Evolutionary conservation across 805 yeast genomes (phyloP).

Genomic region (Zygotorulaspora florentina): DNA sequence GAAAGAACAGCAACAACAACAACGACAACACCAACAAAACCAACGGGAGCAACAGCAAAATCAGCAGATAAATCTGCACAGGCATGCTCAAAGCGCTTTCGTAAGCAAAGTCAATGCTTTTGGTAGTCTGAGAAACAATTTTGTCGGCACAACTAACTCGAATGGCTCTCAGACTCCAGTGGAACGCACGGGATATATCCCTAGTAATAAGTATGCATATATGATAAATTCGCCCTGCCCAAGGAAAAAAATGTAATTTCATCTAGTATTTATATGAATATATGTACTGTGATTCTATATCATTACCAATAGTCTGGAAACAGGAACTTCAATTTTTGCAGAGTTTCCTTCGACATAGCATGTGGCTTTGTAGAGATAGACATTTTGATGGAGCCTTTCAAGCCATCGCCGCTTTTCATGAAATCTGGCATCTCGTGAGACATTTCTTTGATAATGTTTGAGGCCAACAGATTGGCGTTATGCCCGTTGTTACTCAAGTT

Average conservation of each 20-base stretch:
- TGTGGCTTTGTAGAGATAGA: constrained; percentile 73
- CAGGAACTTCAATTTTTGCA: constrained; percentile 76
- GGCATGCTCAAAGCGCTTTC: constrained; percentile 16
- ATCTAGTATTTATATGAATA: constrained; percentile 1
- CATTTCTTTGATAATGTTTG: constrained; percentile 59
- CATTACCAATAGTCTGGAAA: constrained; percentile 88
- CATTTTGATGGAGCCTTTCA: constrained; percentile 72
- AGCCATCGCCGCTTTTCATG: constrained; percentile 64
- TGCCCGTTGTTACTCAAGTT: constrained; percentile 81
- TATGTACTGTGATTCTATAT: neutral
- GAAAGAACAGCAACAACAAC: constrained; percentile 13
- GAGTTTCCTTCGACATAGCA: constrained; percentile 67
- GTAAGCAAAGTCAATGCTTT: constrained; percentile 28
- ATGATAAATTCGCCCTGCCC: constrained; percentile 35
- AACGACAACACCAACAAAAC: constrained; percentile 28
- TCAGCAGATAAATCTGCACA: constrained; percentile 8
- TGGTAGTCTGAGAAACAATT: constrained; percentile 14
- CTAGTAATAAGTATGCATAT: constrained; percentile 35
- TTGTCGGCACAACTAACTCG: neutral
- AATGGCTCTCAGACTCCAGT: constrained; percentile 4
- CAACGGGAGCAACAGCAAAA: constrained; percentile 11
- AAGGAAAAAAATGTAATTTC: constrained; percentile 17
- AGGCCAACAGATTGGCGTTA: constrained; percentile 79
- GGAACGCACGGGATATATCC: constrained; percentile 29
- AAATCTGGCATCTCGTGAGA: constrained; percentile 52